These are phyloP conservation scores for Chamaecrista fasciculata DNA, from an alignment of 306 rosid species.

Conservation along the genomic window DNA sequence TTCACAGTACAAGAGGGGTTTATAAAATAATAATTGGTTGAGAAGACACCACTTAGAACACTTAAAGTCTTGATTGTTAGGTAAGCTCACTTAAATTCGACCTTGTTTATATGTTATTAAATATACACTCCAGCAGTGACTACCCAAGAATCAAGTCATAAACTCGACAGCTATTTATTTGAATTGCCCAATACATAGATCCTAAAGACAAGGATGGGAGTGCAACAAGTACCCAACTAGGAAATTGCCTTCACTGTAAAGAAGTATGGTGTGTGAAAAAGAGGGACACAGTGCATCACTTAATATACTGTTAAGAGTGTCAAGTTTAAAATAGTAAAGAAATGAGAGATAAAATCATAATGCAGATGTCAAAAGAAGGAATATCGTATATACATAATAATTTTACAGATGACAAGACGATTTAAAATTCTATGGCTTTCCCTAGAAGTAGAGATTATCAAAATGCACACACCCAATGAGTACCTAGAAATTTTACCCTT, in stretches of 20 bases:
- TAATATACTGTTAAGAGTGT: not conserved
- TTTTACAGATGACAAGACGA: not conserved
- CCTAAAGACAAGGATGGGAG: not conserved
- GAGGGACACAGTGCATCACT: not conserved
- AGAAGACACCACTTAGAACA: not conserved
- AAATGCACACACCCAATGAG: too few species aligned
- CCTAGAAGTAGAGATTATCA: too few species aligned
- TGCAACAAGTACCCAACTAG: not conserved
- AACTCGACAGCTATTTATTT: not conserved
- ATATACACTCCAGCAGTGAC: not conserved
- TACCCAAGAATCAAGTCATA: not conserved
- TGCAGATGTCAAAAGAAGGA: not conserved
- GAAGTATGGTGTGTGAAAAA: not conserved
- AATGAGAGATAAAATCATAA: not conserved
- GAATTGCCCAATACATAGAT: not conserved
- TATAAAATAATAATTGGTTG: not conserved
- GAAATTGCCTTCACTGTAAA: not conserved
- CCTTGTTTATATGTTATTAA: too few species aligned
- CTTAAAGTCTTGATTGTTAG: not conserved
- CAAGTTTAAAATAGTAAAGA: not conserved
- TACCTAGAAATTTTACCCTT: too few species aligned
- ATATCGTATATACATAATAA: not conserved
- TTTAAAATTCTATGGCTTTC: too few species aligned
- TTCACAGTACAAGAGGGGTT: not conserved
- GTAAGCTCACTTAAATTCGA: not conserved